Evolutionary conservation across 176 grass and related monocot species (phyloP), one percentile per base, ranked within the genome.

Genomic region (Lolium multiflorum): DNA sequence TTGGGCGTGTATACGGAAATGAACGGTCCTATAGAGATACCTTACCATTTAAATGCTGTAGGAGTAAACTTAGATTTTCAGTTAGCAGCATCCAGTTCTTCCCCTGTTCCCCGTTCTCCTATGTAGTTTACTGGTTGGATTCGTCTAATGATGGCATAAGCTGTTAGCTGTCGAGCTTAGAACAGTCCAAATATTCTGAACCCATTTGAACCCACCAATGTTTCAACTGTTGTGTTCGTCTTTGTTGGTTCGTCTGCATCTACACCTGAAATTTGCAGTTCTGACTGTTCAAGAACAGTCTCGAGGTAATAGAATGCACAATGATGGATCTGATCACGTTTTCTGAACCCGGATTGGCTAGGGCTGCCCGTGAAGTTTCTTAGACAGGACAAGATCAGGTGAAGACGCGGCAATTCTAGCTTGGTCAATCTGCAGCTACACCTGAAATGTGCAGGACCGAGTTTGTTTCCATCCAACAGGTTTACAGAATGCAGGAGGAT

Each of bases 21-120:
- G 71, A 81, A 61, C 46, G 86, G 71, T 35, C 31, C 65, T 55
- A 14, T 38, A 78, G 86, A 37, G 62, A 88, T 82, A 88, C 72
- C 78, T 85, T 77, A 91, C 86, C 77, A 55, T 81, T 88, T 70
- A 5, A 88, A 78, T 84, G 77, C 77, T 71, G 52, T 91, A 88
- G 89, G 74, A 81, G 54, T 85, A 72, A 70, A 82, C 62, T 18
- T 88, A 85, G 70, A 48, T 85, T 88, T 79, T 81, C 31, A 63
- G 70, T 81, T 91, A 63, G 62, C 52, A 47, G 57, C 43, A 11
- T 46, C 50, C 8, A 15, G 71, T 52, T 54, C 55, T 25, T 64
- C 74, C 75, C 59, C 7, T 54, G 44, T 25, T 64, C 74, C 75
- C 59, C 7, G 43, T 44, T 78, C 79, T 79, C 49, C 38, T 0